Evolutionary conservation across 768 basidiomycete genomes (phyloP).

Genomic region (Leccinum incarnatum): DNA sequence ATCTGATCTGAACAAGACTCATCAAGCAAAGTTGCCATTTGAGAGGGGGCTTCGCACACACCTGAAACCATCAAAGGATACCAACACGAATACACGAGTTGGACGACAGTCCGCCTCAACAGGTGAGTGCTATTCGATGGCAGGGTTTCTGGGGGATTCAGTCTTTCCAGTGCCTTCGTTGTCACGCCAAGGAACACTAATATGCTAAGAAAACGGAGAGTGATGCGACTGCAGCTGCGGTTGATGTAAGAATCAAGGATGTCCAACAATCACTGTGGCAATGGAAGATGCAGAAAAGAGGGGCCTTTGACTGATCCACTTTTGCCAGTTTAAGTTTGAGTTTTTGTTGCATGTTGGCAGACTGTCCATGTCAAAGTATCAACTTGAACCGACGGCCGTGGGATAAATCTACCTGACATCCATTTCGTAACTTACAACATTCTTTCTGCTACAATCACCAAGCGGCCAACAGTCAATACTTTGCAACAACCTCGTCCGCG

Average conservation of each 20-base stretch:
- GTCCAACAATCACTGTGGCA: background rate
- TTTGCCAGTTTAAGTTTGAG: background rate
- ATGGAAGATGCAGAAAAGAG: background rate
- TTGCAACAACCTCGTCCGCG: slow-evolving; percentile 27
- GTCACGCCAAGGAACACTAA: background rate
- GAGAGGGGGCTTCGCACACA: background rate
- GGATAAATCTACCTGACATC: background rate
- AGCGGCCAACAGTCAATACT: slow-evolving; percentile 13
- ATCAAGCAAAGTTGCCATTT: background rate
- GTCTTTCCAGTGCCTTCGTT: background rate
- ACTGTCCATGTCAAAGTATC: too few species aligned
- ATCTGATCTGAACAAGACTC: slow-evolving; percentile 50
- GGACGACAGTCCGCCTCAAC: slow-evolving; percentile 64
- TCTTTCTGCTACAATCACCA: background rate
- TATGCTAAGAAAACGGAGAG: slow-evolving; percentile 7
- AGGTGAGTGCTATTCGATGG: slow-evolving; percentile 73
- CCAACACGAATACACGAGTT: slow-evolving; percentile 42
- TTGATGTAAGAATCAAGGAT: slow-evolving; percentile 3
- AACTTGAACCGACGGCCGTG: background rate
- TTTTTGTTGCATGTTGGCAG: background rate
- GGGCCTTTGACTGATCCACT: background rate
- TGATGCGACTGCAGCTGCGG: background rate
- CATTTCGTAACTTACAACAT: background rate
- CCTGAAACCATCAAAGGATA: slow-evolving; percentile 77
- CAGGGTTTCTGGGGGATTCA: background rate